These are phyloP conservation scores for Aspergillus japonicus DNA, from an alignment of 2,329 filamentous ascomycete species.

Conservation along the genomic window DNA sequence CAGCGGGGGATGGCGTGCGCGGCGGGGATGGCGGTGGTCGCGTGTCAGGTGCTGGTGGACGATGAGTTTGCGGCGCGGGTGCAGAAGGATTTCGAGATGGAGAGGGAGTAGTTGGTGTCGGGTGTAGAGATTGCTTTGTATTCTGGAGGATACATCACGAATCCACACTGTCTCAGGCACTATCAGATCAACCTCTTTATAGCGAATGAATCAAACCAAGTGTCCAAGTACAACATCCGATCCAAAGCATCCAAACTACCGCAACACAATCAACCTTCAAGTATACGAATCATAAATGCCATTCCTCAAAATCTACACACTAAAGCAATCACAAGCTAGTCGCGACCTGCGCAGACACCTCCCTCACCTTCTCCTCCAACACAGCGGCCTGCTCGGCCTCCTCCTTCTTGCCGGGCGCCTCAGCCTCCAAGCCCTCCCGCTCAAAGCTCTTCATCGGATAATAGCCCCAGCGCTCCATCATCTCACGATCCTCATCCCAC, in stretches of 20 bases:
- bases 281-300: too few species aligned
- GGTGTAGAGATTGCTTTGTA: too few species aligned
- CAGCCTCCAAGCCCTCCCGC: constrained; percentile 21
- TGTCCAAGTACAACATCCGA: too few species aligned
- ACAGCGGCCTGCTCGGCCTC: constrained; percentile 25
- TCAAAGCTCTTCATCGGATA: constrained; percentile 69
- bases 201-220: too few species aligned
- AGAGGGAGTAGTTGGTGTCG: constrained; percentile 1
- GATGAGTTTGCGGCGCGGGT: constrained; percentile 28
- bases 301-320: too few species aligned
- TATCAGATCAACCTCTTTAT: too few species aligned
- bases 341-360: constrained; percentile 2
- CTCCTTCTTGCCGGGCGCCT: constrained; percentile 24
- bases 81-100: constrained; percentile 23
- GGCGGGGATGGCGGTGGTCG: constrained; percentile 33
- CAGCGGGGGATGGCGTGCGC: constrained; percentile 38
- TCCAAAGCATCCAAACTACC: too few species aligned
- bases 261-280: too few species aligned
- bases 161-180: too few species aligned
- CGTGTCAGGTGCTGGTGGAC: constrained; percentile 30
- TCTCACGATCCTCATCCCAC: constrained; percentile 81
- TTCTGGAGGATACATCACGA: too few species aligned
- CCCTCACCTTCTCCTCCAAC: neutral
- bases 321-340: neutral
- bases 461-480: constrained; percentile 82